phyloP scores from a whole-genome alignment of 2,329 filamentous ascomycete species.

The Calonectria montana region DNA sequence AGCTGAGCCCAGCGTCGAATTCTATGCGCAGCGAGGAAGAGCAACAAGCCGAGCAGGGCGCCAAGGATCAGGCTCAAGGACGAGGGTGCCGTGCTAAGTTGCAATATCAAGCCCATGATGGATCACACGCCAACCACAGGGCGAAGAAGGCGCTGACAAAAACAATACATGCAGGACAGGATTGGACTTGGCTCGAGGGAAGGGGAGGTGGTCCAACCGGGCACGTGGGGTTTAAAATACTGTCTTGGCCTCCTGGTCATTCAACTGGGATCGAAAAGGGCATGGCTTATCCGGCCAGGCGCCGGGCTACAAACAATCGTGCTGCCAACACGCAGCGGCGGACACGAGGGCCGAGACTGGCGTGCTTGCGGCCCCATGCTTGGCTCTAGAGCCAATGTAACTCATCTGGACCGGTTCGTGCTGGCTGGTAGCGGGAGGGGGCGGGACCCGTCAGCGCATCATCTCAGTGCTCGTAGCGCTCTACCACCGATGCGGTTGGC shows the following conservation, averaged over 20 bases:
- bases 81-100: not conserved
- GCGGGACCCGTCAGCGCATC: not conserved
- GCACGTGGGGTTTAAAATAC: conserved; percentile 10
- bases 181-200: not conserved
- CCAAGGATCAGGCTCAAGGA: conserved; percentile 1
- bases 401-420: not conserved
- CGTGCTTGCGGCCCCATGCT: not conserved
- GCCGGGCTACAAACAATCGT: not conserved
- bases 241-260: not conserved
- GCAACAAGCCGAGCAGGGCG: not conserved
- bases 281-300: conserved; percentile 1
- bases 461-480: not conserved
- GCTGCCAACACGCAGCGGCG: not conserved
- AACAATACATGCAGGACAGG: not conserved
- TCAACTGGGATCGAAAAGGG: not conserved
- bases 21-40: not conserved
- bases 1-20: conserved; percentile 42
- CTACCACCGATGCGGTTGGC: not conserved
- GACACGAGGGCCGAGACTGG: not conserved
- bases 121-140: not conserved
- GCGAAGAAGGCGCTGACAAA: not conserved
- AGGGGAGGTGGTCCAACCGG: not conserved
- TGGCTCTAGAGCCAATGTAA: not conserved
- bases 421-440: not conserved
- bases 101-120: conserved; percentile 30